Conservation (phyloP, 441 rosid species). For the Corymbia citriodora region DNA sequence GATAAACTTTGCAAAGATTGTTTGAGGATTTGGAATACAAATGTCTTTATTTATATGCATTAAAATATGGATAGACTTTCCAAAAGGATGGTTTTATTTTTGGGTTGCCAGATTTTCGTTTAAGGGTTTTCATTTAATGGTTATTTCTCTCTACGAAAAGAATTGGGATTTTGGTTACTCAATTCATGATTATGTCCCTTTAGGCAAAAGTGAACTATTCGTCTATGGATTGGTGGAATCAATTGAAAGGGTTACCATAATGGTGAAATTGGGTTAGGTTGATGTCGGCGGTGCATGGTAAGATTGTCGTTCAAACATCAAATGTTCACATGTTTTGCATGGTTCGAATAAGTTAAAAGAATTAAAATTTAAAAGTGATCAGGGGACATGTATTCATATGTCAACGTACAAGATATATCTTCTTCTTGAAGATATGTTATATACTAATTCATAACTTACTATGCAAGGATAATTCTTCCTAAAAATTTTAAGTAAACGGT, state of each 20-base stretch:
- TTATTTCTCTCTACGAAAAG: not conserved
- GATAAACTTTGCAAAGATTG: not conserved
- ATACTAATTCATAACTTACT: not conserved
- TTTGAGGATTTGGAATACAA: not conserved
- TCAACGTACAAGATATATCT: not conserved
- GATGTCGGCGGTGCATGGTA: rapidly evolving
- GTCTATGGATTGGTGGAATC: not conserved
- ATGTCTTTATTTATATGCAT: not conserved
- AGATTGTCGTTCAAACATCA: not conserved
- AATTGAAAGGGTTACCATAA: not conserved
- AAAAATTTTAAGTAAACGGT: not conserved
- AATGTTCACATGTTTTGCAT: rapidly evolving
- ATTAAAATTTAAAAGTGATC: not conserved
- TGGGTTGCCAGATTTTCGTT: not conserved
- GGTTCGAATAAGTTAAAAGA: not conserved
- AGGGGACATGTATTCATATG: not conserved
- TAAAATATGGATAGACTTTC: not conserved
- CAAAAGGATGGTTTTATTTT: not conserved
- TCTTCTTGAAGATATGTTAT: not conserved
- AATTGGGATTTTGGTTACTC: not conserved
- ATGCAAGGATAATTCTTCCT: not conserved
- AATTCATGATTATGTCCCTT: not conserved
- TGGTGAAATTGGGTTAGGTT: not conserved
- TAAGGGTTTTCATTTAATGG: not conserved
- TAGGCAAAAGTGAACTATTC: not conserved